Percentiles rank a stretch among this genome's conserved stretches.
Evolutionary conservation across 495 filamentous ascomycete species (phyloP).

Genomic region (Penicillium subrubescens): DNA sequence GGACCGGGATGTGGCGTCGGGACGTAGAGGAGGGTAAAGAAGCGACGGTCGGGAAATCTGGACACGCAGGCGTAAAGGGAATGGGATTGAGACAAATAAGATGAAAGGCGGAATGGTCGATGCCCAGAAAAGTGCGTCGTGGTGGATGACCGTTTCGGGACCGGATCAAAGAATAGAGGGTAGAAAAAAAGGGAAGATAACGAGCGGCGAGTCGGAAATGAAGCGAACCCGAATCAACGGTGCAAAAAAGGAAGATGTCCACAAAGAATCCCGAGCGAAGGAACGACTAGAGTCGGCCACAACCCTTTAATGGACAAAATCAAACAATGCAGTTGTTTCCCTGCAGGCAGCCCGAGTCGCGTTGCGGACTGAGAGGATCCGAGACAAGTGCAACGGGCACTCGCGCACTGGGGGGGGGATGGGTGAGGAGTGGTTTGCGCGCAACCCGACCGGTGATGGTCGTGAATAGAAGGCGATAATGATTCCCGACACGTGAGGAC

Average conservation of each 20-base stretch:
- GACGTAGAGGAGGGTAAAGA: not conserved
- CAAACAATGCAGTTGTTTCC: slow-evolving; percentile 44
- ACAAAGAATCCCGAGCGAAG: slow-evolving; percentile 7
- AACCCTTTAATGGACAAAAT: slow-evolving; percentile 19
- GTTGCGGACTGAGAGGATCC: slow-evolving; percentile 31
- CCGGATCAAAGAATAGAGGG: not conserved
- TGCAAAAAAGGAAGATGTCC: slow-evolving; percentile 8
- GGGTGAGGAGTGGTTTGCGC: not conserved
- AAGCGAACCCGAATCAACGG: slow-evolving; percentile 14
- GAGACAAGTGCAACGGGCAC: slow-evolving; percentile 27
- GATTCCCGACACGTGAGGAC: not conserved
- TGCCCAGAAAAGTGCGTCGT: not conserved
- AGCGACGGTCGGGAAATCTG: not conserved
- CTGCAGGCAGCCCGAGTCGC: slow-evolving; percentile 34
- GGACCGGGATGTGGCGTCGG: slow-evolving; percentile 6
- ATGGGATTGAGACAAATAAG: slow-evolving; percentile 5
- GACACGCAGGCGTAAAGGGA: not conserved
- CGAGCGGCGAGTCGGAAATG: slow-evolving; percentile 22
- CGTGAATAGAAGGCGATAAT: not conserved
- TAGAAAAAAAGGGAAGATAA: slow-evolving; percentile 9
- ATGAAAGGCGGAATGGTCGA: not conserved
- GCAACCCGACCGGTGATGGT: slow-evolving; percentile 3
- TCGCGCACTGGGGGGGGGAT: slow-evolving; percentile 7
- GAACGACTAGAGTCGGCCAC: slow-evolving; percentile 21
- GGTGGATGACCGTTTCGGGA: slow-evolving; percentile 3